These are phyloP conservation scores for Saturnispora diversa DNA, from an alignment of 805 yeast genomes.

Conservation along the genomic window DNA sequence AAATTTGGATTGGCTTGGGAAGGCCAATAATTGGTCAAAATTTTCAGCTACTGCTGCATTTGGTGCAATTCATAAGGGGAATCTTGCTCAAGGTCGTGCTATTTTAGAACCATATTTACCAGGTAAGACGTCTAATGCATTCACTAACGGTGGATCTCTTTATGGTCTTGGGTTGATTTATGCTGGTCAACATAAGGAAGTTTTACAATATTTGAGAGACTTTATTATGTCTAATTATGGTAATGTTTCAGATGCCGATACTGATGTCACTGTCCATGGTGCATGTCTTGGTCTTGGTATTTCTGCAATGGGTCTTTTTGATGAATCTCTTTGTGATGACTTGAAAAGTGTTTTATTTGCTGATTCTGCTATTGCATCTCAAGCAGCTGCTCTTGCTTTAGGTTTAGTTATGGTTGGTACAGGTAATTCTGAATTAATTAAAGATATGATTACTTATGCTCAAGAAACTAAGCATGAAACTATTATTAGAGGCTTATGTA, in stretches of 20 bases:
- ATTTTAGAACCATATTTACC: constrained; percentile 89
- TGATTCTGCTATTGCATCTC: constrained; percentile 91
- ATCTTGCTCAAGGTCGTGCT: constrained; percentile 80
- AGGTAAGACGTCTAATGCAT: constrained; percentile 67
- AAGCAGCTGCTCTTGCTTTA: constrained; percentile 94
- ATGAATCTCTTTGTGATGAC: constrained; percentile 67
- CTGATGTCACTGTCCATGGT: constrained; percentile 86
- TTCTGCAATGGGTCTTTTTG: constrained; percentile 90
- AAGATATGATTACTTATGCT: constrained; percentile 85
- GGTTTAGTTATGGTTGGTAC: constrained; percentile 94
- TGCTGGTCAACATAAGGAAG: constrained; percentile 93
- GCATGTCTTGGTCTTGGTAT: constrained; percentile 93
- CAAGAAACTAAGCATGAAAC: constrained; percentile 94
- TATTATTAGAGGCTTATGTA: constrained; percentile 85
- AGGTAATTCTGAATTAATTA: constrained; percentile 56
- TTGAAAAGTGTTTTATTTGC: constrained; percentile 76
- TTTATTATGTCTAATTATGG: constrained; percentile 55
- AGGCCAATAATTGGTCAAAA: constrained; percentile 98
- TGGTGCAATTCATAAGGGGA: constrained; percentile 95
- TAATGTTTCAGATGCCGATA: constrained; percentile 38
- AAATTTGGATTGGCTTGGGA: constrained; percentile 91
- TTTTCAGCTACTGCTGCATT: constrained; percentile 96
- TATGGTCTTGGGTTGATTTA: constrained; percentile 89
- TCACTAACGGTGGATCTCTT: constrained; percentile 91
- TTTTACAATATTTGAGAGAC: constrained; percentile 66